These are phyloP conservation scores for Aphanomyces cochlioides DNA, from an alignment of 352 stramenopile species.

Conservation along the genomic window DNA sequence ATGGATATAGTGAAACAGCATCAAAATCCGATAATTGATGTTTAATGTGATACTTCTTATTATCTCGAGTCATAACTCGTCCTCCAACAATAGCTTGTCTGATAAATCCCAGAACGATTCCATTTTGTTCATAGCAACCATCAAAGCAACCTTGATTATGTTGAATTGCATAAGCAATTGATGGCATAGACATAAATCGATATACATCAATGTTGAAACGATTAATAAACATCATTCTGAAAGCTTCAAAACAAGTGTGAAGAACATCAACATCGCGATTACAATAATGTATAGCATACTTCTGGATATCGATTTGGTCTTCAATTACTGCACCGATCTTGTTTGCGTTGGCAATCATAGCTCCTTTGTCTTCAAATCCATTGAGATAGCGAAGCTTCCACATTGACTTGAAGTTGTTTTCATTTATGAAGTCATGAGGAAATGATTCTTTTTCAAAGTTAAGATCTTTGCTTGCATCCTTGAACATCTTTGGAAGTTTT, in stretches of 20 bases:
- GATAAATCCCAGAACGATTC: constrained; percentile 22
- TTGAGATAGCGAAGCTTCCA: constrained; percentile 24
- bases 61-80: constrained; percentile 31
- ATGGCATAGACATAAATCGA: constrained; percentile 29
- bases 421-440: constrained; percentile 32
- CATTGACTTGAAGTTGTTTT: constrained; percentile 23
- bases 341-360: constrained; percentile 26
- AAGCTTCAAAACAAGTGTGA: constrained; percentile 25
- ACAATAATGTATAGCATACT: constrained; percentile 31
- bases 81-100: constrained; percentile 31
- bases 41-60: constrained; percentile 31
- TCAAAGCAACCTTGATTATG: constrained; percentile 31
- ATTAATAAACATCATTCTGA: constrained; percentile 24
- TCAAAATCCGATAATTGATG: constrained; percentile 29
- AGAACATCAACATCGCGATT: constrained; percentile 33
- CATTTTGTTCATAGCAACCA: constrained; percentile 25
- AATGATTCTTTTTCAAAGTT: constrained; percentile 31
- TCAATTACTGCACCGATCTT: constrained; percentile 29
- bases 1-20: constrained; percentile 27
- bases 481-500: constrained; percentile 30
- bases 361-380: constrained; percentile 23
- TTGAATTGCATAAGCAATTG: constrained; percentile 24
- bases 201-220: constrained; percentile 30
- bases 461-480: constrained; percentile 14
- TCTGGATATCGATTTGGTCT: constrained; percentile 19